Conservation (phyloP, 1,284 basidiomycete species). For the Microbotryum violaceum region DNA sequence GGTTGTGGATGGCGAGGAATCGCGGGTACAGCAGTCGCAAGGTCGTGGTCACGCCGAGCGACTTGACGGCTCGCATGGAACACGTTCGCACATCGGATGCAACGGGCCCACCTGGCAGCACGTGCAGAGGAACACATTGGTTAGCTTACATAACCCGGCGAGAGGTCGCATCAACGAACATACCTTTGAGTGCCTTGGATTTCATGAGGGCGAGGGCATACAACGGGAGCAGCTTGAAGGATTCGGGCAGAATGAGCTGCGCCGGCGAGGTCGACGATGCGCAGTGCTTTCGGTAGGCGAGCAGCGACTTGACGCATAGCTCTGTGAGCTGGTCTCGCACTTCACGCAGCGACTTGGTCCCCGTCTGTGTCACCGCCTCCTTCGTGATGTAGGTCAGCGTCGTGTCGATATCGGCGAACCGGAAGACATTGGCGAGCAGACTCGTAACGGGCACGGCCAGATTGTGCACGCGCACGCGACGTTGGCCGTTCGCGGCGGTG, state of each 20-base stretch:
- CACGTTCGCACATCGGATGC: conserved; percentile 88
- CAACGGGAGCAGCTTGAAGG: conserved; percentile 79
- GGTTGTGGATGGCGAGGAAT: conserved; percentile 79
- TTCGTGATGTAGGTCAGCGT: conserved; percentile 67
- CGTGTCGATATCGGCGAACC: conserved; percentile 84
- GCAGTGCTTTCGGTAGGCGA: conserved; percentile 85
- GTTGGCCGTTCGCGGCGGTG: conserved; percentile 68
- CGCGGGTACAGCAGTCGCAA: conserved; percentile 83
- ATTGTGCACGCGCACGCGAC: conserved; percentile 80
- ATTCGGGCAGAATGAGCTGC: conserved; percentile 88
- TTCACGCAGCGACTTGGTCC: conserved; percentile 57
- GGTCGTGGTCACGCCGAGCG: conserved; percentile 59
- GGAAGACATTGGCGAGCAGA: conserved; percentile 84
- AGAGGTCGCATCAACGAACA: neutral
- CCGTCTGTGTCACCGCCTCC: conserved; percentile 68
- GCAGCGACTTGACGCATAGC: conserved; percentile 70
- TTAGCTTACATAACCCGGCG: neutral
- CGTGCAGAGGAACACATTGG: neutral
- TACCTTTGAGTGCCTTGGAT: conserved; percentile 84
- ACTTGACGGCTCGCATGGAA: conserved; percentile 67
- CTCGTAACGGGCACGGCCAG: conserved; percentile 71
- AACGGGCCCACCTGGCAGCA: conserved; percentile 48
- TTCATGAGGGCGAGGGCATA: conserved; percentile 81
- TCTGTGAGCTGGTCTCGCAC: conserved; percentile 81
- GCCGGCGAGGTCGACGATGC: conserved; percentile 71